These are phyloP conservation scores for Plantago ovata DNA, from an alignment of 257 asterid genomes.

Conservation along the genomic window DNA sequence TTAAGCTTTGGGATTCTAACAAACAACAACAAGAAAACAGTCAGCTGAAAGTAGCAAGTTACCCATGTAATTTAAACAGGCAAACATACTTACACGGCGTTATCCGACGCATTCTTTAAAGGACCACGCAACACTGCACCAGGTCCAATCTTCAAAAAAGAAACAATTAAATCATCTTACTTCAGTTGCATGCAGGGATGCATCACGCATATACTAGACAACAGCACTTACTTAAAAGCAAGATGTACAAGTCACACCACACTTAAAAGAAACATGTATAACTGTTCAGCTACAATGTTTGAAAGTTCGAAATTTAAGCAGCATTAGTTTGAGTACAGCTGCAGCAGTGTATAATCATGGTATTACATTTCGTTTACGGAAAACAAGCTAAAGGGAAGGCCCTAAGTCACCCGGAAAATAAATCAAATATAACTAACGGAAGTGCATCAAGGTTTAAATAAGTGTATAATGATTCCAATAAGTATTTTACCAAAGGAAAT, in stretches of 20 bases:
- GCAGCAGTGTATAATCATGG: neutral
- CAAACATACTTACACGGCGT: conserved; percentile 75
- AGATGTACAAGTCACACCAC: neutral
- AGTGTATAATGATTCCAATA: too few species aligned
- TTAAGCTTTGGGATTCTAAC: conserved; percentile 77
- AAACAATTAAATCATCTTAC: conserved; percentile 11
- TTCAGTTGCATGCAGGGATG: conserved; percentile 9
- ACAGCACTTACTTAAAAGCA: neutral
- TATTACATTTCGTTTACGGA: neutral
- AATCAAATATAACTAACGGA: too few species aligned
- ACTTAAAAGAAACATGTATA: neutral
- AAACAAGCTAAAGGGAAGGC: neutral
- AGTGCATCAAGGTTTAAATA: too few species aligned
- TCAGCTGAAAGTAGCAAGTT: conserved; percentile 9
- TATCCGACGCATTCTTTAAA: conserved; percentile 60
- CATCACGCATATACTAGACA: neutral
- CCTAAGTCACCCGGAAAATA: too few species aligned
- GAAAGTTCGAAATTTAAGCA: neutral
- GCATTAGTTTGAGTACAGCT: neutral
- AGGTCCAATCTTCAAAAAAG: conserved; percentile 76
- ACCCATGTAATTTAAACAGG: conserved; percentile 15
- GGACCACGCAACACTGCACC: conserved; percentile 94
- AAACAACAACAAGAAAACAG: conserved; percentile 23
- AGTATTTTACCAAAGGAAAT: neutral
- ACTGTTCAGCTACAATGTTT: neutral